A percentile compares a stretch with the other conserved stretches of the same genome.
Conservation (phyloP, 1,284 basidiomycete species). For the Cutaneotrichosporon curvatum region DNA sequence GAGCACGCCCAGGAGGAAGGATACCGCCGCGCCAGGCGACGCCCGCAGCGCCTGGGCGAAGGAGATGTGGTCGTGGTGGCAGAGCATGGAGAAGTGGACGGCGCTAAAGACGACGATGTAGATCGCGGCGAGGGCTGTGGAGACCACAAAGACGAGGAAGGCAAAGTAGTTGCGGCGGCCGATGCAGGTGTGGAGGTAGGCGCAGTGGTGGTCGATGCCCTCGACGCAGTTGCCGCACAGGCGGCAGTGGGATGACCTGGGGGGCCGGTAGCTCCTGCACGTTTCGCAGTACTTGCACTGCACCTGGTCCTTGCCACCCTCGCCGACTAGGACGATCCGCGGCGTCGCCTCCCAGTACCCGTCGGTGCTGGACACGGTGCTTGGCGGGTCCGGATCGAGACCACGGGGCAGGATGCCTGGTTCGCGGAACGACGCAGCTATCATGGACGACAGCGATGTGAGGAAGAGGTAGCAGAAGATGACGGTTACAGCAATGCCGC, state of each 20-base stretch:
- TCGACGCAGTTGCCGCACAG: constrained; percentile 95
- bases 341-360: constrained; percentile 61
- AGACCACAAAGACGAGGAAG: constrained; percentile 71
- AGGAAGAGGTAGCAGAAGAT: constrained; percentile 49
- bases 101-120: constrained; percentile 75
- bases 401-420: constrained; percentile 79
- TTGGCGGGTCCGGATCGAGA: constrained; percentile 72
- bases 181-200: constrained; percentile 90
- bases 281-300: constrained; percentile 85
- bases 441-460: constrained; percentile 30
- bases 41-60: constrained; percentile 57
- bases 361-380: constrained; percentile 51
- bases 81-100: constrained; percentile 66
- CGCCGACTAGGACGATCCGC: constrained; percentile 69
- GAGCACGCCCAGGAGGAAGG: constrained; percentile 60
- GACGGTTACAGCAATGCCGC: constrained; percentile 68
- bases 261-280: constrained; percentile 80
- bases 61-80: constrained; percentile 51
- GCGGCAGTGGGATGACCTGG: constrained; percentile 84
- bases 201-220: constrained; percentile 76
- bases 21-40: constrained; percentile 68
- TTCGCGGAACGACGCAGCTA: constrained; percentile 64
- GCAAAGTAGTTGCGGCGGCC: constrained; percentile 84
- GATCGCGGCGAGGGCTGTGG: constrained; percentile 58
- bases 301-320: constrained; percentile 70